Evolutionary conservation across 805 yeast genomes (phyloP), one percentile per base, ranked within the genome.

Genomic region (Kazachstania viticola): DNA sequence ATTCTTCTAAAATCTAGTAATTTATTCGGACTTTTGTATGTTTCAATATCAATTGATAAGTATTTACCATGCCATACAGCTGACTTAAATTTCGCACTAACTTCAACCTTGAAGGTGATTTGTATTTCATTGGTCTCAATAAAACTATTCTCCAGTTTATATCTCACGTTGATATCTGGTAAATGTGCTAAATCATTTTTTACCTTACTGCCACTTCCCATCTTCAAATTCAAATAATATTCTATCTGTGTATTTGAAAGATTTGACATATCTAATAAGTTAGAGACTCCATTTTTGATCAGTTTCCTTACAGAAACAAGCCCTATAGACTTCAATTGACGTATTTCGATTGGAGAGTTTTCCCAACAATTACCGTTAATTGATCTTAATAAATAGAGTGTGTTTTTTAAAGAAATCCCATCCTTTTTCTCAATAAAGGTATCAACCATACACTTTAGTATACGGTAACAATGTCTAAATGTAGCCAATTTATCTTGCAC

Each of bases 321-420:
- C 0, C 72, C 75, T 14, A 72, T 49, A 5, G 65, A 68, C 17
- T 64, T 64, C 9, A 72, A 32, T 34, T 72, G 78, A 30, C 63
- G 48, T n/a, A 71, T 44, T 4, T 61, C 62, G 45, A 60, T 55
- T 0, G 67, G 46, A 0, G 64, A 44, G 31, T 61, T 64, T 37
- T 69, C 75, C 79, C 79, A 71, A 12, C 72, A 59, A 35, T 54
- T 58, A 0, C 70, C 69, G 28, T 45, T 47, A 1, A 68, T 34
- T 25, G 67, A 62, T 33, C 74, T 48, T 3, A 48, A 40, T 6
- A 73, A 36, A 28, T 48, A 51, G 5, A 71, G 40, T 3, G 66
- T 40, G 27, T 54, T 60, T 15, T 51, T 39, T 27, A 69, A 46
- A 0, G 76, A 66, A 1, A 42, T 39, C 0, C 64, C 62, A 42